Evolutionary conservation across 257 asterid genomes (phyloP).

Genomic region (Solanum ossicruentum): DNA sequence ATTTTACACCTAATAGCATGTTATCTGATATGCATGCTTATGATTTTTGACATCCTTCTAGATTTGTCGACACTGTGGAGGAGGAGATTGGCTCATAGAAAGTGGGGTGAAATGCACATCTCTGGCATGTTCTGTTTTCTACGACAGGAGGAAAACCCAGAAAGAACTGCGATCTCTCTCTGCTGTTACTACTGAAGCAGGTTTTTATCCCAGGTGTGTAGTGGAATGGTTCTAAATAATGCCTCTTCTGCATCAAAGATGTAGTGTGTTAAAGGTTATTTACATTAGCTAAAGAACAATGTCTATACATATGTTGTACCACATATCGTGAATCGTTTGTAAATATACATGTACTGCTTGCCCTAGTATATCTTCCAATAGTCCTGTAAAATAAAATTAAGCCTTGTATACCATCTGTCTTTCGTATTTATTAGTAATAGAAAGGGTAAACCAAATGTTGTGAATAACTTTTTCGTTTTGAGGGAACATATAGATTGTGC

Average conservation of each 20-base stretch:
- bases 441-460: neutral
- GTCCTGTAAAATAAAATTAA: neutral
- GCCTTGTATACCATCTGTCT: neutral
- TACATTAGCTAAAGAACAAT: neutral
- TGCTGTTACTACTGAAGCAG: constrained; percentile 37
- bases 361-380: neutral
- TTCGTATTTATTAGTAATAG: neutral
- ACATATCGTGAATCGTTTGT: neutral
- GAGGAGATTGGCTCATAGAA: constrained; percentile 82
- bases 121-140: constrained; percentile 78
- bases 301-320: neutral
- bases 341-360: neutral
- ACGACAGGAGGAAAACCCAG: constrained; percentile 75
- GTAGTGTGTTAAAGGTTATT: neutral
- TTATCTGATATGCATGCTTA: neutral
- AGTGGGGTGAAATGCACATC: constrained; percentile 86
- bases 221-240: constrained; percentile 68
- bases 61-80: constrained; percentile 97
- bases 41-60: constrained; percentile 1
- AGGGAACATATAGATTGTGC: neutral
- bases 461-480: neutral
- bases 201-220: constrained; percentile 60
- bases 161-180: constrained; percentile 63
- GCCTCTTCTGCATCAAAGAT: neutral
- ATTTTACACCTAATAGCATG: neutral